Evolutionary conservation across 371 early-diverging fungal genomes (phyloP).

Genomic region (Rhizopus delemar): DNA sequence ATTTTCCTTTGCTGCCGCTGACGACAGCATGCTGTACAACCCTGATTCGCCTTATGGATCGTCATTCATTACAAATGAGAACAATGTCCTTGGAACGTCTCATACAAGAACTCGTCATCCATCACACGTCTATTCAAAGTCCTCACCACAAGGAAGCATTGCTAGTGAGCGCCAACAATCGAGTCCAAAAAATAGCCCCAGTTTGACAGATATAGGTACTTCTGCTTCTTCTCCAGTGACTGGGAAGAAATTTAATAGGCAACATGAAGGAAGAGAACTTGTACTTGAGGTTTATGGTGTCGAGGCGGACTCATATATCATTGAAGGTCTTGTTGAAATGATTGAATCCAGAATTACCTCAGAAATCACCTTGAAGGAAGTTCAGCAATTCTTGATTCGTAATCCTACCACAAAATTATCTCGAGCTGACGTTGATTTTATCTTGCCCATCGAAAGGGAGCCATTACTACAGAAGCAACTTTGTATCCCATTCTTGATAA

Average conservation of each 20-base stretch:
- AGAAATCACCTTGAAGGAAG: constrained; percentile 63
- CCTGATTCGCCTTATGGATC: constrained; percentile 28
- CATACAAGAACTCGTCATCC: constrained; percentile 23
- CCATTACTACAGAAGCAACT: constrained; percentile 42
- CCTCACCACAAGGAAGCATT: constrained; percentile 38
- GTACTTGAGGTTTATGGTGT: constrained; percentile 77
- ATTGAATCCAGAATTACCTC: constrained; percentile 66
- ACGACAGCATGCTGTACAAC: constrained; percentile 4
- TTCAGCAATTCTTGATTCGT: constrained; percentile 71
- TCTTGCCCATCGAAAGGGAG: constrained; percentile 59
- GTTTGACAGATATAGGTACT: constrained; percentile 15
- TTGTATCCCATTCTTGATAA: constrained; percentile 54
- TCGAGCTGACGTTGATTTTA: constrained; percentile 67
- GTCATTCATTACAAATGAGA: background rate
- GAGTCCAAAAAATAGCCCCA: constrained; percentile 26
- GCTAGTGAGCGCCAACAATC: constrained; percentile 27
- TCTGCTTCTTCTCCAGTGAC: constrained; percentile 19
- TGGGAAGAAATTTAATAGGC: constrained; percentile 7
- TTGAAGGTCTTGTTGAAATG: constrained; percentile 66
- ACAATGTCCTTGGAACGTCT: constrained; percentile 18
- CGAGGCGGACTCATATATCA: constrained; percentile 65
- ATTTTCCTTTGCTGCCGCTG: constrained; percentile 5
- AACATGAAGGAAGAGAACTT: constrained; percentile 57
- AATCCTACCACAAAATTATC: constrained; percentile 71
- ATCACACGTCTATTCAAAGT: constrained; percentile 17